Percentiles rank a stretch among this genome's conserved stretches.
Conservation (phyloP, 1,139 yeast species). For the Blastobotrys aristatus region DNA sequence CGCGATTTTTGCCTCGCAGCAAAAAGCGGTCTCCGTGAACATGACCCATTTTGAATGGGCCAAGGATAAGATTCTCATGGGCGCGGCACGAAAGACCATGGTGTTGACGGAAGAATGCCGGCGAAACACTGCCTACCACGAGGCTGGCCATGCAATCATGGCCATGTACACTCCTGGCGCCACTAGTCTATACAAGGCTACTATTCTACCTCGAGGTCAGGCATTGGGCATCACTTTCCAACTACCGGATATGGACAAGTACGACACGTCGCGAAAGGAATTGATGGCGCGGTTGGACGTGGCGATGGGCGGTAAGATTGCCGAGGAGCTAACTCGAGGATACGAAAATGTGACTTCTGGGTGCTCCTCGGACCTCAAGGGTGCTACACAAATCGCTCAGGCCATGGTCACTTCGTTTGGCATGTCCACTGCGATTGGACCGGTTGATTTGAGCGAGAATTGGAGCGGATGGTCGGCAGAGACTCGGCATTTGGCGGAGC, state of each 20-base stretch:
- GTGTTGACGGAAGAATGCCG: slow-evolving; percentile 94
- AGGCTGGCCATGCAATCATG: slow-evolving; percentile 98
- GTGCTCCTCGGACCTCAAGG: slow-evolving; percentile 83
- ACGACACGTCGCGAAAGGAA: slow-evolving; percentile 84
- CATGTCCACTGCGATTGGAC: slow-evolving; percentile 92
- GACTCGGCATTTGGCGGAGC: slow-evolving; percentile 84
- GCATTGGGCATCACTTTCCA: slow-evolving; percentile 97
- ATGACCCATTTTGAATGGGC: slow-evolving; percentile 98
- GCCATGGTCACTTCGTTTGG: slow-evolving; percentile 98
- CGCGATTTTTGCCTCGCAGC: slow-evolving; percentile 92
- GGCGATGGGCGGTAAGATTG: slow-evolving; percentile 98
- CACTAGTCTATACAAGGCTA: slow-evolving; percentile 92
- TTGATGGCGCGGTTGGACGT: slow-evolving; percentile 91
- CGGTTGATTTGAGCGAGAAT: slow-evolving; percentile 73
- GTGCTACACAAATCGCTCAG: slow-evolving; percentile 88
- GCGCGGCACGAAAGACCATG: slow-evolving; percentile 97
- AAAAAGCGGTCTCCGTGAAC: slow-evolving; percentile 83
- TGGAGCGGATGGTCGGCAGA: slow-evolving; percentile 95
- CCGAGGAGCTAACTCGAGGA: slow-evolving; percentile 91
- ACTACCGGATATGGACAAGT: slow-evolving; percentile 97
- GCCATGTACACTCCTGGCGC: slow-evolving; percentile 96
- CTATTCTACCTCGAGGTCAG: slow-evolving; percentile 93
- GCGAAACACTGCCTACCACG: slow-evolving; percentile 93
- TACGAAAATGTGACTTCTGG: slow-evolving; percentile 91
- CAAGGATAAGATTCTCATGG: slow-evolving; percentile 93